Evolutionary conservation across 129 eudicot species (phyloP).

Genomic region (Helianthus annuus): HanXRQr2.0-SUNRISE NC_035448.2:111583577-111584076

Average conservation of each 20-base stretch:
- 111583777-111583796: neutral
- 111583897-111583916: too few species aligned
- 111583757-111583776: neutral
- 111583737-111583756: neutral
- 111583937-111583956: neutral
- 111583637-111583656: constrained; percentile 90
- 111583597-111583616: constrained; percentile 55
- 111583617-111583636: constrained; percentile 82
- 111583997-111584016: too few species aligned
- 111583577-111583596: neutral
- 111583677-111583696: constrained; percentile 62
- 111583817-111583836: neutral
- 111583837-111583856: neutral
- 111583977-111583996: too few species aligned
- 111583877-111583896: too few species aligned
- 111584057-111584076: too few species aligned
- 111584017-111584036: too few species aligned
- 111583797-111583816: neutral
- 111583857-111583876: too few species aligned
- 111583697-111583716: constrained; percentile 79
- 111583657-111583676: constrained; percentile 71
- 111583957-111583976: too few species aligned
- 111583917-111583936: neutral
- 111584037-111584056: too few species aligned
- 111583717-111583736: constrained; percentile 18